Percentiles rank a stretch among this genome's conserved stretches.
Conservation (phyloP, 1,139 yeast species). For the Saccharomyces hybrid region DNA sequence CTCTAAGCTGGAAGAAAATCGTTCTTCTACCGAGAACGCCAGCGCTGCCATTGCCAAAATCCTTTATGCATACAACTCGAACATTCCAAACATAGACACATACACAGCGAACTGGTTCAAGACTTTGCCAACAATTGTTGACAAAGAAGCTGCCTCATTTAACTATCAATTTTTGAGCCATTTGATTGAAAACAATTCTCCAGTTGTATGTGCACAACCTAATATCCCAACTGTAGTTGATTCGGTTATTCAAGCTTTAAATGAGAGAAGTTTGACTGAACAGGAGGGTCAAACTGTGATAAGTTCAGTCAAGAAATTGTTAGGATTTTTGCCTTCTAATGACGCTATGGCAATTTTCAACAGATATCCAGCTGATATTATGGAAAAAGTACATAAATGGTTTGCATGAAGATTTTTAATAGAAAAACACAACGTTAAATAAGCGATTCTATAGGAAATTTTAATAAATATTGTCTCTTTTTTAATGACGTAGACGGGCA, state of each 20-base stretch:
- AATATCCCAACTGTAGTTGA: slow-evolving; percentile 65
- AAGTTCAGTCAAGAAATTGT: slow-evolving; percentile 45
- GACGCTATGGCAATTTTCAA: slow-evolving; percentile 61
- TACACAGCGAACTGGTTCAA: slow-evolving; percentile 71
- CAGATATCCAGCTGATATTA: slow-evolving; percentile 55
- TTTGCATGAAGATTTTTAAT: slow-evolving; percentile 35
- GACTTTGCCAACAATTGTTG: slow-evolving; percentile 74
- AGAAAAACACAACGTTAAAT: not conserved
- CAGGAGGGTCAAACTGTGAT: slow-evolving; percentile 61
- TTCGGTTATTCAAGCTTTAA: slow-evolving; percentile 67
- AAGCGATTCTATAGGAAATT: not conserved
- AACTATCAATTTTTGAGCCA: slow-evolving; percentile 71
- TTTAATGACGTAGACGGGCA: not conserved
- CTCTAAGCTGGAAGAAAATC: slow-evolving; percentile 75
- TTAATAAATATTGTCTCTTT: not conserved
- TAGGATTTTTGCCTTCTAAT: slow-evolving; percentile 43
- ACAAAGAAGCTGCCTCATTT: slow-evolving; percentile 85
- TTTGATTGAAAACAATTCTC: slow-evolving; percentile 63
- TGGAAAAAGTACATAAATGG: slow-evolving; percentile 56
- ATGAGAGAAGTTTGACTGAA: slow-evolving; percentile 61
- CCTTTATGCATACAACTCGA: slow-evolving; percentile 47
- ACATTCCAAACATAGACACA: slow-evolving; percentile 55
- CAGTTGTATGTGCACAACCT: slow-evolving; percentile 42
- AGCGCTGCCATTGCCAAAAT: slow-evolving; percentile 79
- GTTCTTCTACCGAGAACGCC: slow-evolving; percentile 82